Evolutionary conservation across 768 basidiomycete genomes (phyloP).

Genomic region (Fomitopsis pulvina): DNA sequence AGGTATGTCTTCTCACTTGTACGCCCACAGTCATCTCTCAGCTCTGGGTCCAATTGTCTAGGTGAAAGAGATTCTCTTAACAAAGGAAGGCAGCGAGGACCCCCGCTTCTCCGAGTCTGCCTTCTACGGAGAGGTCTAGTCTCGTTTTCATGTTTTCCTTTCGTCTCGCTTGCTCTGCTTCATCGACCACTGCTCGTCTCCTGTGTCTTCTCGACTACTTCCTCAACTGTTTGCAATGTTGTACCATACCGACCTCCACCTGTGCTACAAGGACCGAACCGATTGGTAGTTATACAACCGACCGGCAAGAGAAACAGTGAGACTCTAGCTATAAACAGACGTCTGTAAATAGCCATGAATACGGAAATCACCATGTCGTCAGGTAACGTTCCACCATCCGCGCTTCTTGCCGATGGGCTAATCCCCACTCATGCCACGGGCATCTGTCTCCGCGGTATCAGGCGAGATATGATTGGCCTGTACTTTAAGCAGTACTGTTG

Average conservation of each 20-base stretch:
- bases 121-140: slow-evolving; percentile 29
- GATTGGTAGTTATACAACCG: too few relatives aligned
- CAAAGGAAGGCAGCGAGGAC: slow-evolving; percentile 53
- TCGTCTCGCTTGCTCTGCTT: background rate
- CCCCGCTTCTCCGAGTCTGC: slow-evolving; percentile 54
- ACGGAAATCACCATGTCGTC: too few relatives aligned
- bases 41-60: slow-evolving; percentile 23
- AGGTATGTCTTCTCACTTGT: slow-evolving; percentile 41
- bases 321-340: too few relatives aligned
- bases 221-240: background rate
- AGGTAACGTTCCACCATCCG: too few relatives aligned
- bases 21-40: background rate
- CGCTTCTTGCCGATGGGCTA: too few relatives aligned
- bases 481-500: too few relatives aligned
- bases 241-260: background rate
- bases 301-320: too few relatives aligned
- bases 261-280: too few relatives aligned
- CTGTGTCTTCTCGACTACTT: background rate
- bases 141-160: background rate
- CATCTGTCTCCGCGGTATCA: too few relatives aligned
- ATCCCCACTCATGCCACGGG: too few relatives aligned
- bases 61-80: slow-evolving; percentile 75
- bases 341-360: too few relatives aligned
- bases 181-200: background rate
- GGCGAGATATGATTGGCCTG: too few relatives aligned